Percentiles rank a stretch among this genome's conserved stretches.
Conservation (phyloP, 306 rosid species). For the Prunus campanulata region DNA sequence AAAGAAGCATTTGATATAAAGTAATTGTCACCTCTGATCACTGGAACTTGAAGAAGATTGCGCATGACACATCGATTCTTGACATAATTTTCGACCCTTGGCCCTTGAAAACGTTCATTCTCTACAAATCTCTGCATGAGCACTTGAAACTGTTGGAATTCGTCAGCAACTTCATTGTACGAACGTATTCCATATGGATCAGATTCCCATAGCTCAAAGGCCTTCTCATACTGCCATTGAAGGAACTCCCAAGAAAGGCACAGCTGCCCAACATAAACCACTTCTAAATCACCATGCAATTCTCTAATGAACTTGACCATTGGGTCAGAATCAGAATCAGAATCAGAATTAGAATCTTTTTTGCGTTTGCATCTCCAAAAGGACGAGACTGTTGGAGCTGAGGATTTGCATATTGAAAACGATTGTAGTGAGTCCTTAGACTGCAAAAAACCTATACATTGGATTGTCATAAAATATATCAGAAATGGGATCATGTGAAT, state of each 20-base stretch:
- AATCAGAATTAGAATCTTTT: slow-evolving; percentile 25
- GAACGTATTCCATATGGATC: slow-evolving; percentile 31
- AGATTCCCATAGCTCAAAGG: slow-evolving; percentile 48
- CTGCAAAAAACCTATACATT: slow-evolving; percentile 50
- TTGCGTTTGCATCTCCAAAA: slow-evolving; percentile 45
- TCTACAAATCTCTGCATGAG: slow-evolving; percentile 71
- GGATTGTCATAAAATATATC: slow-evolving; percentile 16
- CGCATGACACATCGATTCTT: slow-evolving; percentile 67
- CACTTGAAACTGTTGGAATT: slow-evolving; percentile 83
- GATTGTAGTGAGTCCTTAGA: slow-evolving; percentile 76
- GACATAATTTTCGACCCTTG: slow-evolving; percentile 67
- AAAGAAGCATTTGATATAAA: not conserved
- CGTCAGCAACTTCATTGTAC: slow-evolving; percentile 67
- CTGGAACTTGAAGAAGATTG: slow-evolving; percentile 75
- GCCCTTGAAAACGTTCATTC: slow-evolving; percentile 78
- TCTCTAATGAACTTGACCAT: slow-evolving; percentile 49
- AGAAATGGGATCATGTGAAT: not conserved
- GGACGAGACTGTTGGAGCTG: slow-evolving; percentile 38
- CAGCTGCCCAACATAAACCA: slow-evolving; percentile 85
- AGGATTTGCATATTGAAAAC: slow-evolving; percentile 40
- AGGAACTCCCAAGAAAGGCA: slow-evolving; percentile 97
- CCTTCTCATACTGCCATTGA: slow-evolving; percentile 80
- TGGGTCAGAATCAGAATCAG: slow-evolving; percentile 49
- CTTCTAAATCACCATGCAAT: slow-evolving; percentile 67
- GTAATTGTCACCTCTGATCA: slow-evolving; percentile 52